These are phyloP conservation scores for Pogostemon cablin DNA, from an alignment of 257 asterid species.

Conservation along the genomic window DNA sequence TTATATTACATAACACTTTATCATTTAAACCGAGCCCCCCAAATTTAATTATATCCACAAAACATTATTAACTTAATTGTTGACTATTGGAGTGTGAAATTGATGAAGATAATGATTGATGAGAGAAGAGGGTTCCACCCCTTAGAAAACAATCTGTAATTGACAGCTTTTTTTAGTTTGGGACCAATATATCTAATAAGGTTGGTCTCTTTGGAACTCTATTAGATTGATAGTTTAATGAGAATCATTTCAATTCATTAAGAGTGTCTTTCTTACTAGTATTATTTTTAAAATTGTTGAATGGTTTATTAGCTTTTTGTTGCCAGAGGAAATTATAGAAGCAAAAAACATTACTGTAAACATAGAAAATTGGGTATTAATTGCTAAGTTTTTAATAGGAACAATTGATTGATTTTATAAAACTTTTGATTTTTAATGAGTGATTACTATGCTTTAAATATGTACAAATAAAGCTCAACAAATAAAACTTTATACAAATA, in stretches of 20 bases:
- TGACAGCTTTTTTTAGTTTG: conserved; percentile 28
- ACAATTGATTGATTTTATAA: neutral
- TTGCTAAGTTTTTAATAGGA: neutral
- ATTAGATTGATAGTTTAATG: too few species aligned
- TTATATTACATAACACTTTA: too few species aligned
- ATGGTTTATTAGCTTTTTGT: neutral
- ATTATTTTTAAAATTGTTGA: neutral
- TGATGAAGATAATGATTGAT: conserved; percentile 30
- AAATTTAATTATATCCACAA: neutral
- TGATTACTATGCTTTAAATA: too few species aligned
- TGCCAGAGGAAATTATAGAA: neutral
- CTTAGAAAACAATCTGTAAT: conserved; percentile 22
- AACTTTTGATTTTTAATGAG: too few species aligned
- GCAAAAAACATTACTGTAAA: too few species aligned
- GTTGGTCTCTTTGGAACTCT: neutral
- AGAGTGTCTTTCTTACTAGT: neutral
- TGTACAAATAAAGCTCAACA: too few species aligned
- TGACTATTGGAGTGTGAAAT: conserved; percentile 1
- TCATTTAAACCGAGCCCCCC: too few species aligned
- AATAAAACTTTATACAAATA: too few species aligned
- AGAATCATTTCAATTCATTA: too few species aligned
- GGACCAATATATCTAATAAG: conserved; percentile 15
- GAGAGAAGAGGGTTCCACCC: conserved; percentile 23
- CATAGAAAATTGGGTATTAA: too few species aligned
- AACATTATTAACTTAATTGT: conserved; percentile 7